phyloP scores from a whole-genome alignment of 495 filamentous ascomycete species.

The Hypoxylon fragiforme region DNA sequence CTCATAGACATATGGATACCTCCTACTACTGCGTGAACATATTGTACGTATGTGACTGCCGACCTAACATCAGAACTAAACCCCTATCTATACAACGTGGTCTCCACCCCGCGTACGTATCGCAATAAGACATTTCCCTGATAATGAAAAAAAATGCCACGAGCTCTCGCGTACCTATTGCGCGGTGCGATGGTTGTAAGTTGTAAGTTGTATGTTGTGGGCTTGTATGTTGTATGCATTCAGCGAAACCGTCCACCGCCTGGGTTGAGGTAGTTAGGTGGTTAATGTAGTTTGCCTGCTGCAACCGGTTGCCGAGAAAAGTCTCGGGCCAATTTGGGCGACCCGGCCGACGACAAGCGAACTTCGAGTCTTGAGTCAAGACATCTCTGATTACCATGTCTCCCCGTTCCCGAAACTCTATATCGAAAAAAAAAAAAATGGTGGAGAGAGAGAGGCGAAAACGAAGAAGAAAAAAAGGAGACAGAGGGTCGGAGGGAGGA shows the following conservation, averaged over 20 bases:
- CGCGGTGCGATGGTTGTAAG: not conserved
- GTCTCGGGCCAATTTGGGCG: constrained; percentile 30
- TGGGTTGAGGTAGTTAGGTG: constrained; percentile 11
- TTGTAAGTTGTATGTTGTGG: too few relatives aligned
- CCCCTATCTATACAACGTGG: not conserved
- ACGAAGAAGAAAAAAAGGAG: too few relatives aligned
- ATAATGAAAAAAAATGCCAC: constrained; percentile 29
- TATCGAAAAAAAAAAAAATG: not conserved
- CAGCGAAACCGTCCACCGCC: too few relatives aligned
- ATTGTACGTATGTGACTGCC: too few relatives aligned
- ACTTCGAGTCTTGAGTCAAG: constrained; percentile 20
- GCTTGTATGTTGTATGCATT: too few relatives aligned
- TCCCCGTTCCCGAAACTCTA: constrained; percentile 29
- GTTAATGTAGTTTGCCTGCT: constrained; percentile 25
- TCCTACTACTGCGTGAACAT: too few relatives aligned
- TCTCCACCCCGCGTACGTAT: not conserved
- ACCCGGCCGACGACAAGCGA: constrained; percentile 8
- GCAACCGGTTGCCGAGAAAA: constrained; percentile 25
- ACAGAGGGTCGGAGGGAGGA: too few relatives aligned
- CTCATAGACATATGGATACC: too few relatives aligned
- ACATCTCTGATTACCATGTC: constrained; percentile 24
- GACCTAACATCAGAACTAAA: too few relatives aligned
- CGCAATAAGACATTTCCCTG: constrained; percentile 31
- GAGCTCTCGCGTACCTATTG: constrained; percentile 26
- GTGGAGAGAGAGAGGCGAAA: not conserved